Percentiles rank a stretch among this genome's conserved stretches.
These are phyloP conservation scores for Lasiosphaeris hirsuta DNA, from an alignment of 495 filamentous ascomycete species.

Conservation along the genomic window DNA sequence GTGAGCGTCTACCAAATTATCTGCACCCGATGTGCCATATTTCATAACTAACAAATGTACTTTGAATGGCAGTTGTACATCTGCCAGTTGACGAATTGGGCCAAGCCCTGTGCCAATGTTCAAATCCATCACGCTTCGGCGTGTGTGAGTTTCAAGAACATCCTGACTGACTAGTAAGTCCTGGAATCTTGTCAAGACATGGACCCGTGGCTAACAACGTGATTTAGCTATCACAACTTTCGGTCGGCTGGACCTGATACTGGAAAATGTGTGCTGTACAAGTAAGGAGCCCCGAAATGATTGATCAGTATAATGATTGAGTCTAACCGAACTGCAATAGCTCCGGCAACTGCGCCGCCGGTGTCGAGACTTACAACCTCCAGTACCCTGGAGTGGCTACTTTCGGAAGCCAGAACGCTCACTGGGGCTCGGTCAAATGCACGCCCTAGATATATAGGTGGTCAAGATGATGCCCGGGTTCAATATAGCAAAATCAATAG, in stretches of 20 bases:
- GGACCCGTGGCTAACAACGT: not conserved
- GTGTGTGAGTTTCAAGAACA: not conserved
- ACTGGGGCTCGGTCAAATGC: slow-evolving; percentile 5
- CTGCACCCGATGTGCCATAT: too few species aligned
- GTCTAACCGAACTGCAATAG: too few species aligned
- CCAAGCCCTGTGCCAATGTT: not conserved
- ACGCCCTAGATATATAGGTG: not conserved
- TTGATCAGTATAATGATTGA: too few species aligned
- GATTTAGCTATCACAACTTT: not conserved
- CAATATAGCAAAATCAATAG: too few species aligned
- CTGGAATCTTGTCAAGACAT: not conserved
- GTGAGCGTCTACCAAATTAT: too few species aligned
- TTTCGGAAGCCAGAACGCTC: not conserved
- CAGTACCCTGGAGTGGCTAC: not conserved
- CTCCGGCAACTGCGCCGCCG: too few species aligned
- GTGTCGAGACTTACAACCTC: not conserved
- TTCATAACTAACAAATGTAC: not conserved
- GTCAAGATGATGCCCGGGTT: too few species aligned
- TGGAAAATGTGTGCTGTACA: not conserved
- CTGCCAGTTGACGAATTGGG: not conserved
- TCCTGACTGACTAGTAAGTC: too few species aligned
- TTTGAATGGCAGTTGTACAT: not conserved
- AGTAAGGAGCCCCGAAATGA: not conserved
- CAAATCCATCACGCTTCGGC: not conserved
- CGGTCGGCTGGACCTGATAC: not conserved